Base-by-base conservation (phyloP, 371 early-diverging fungal genomes). In the Dichotomocladium elegans region DNA sequence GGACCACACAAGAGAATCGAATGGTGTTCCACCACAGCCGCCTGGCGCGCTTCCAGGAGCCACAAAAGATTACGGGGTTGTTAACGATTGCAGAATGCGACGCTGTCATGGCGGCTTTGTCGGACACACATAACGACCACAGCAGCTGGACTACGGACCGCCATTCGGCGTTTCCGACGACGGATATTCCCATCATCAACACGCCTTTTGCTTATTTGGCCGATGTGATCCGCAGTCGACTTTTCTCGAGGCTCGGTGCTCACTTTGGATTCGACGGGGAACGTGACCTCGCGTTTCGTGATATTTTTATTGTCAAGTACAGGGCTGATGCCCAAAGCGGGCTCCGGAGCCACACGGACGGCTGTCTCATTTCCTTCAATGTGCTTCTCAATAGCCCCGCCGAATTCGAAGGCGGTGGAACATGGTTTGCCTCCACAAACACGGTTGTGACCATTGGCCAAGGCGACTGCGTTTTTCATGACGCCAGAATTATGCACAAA, bases 331-430 rank as follows among this genome's bases (percentile, higher is more conserved):
- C 61, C 4, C 86, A 85, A 59, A 57, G 61, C 2, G 65, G 70
- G 3, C 65, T 85, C 2, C 58, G 41, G 4, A 15, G 68, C 15
- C 86, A 85, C 46, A 73, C 80, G 15, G 86, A 85, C 45, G 86
- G 86, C 0, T 81, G 86, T 40, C 53, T 85, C 30, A 60, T 82
- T 1, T 80, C 80, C 3, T 61, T 85, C 31, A 85, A 80, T 9
- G 44, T 83, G 2, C 66, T 85, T 30, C 53, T 85, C 24, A 83
- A 77, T 45, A 31, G 63, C 17, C 53, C 61, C 6, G 33, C 43
- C n/a, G 78, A 82, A n/a, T 85, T 83, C 54, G 64, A 70, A 19
- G 84, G 84, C 9, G 85, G 85, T 27, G 85, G 85, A 4, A 85
- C 83, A 11, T 68, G 53, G 10, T 82, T 77, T 46, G 51, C 45